A percentile compares a stretch with the other conserved stretches of the same genome.
phyloP scores from a whole-genome alignment of 2,329 filamentous ascomycete genomes.

The Colletotrichum phormii region DNA sequence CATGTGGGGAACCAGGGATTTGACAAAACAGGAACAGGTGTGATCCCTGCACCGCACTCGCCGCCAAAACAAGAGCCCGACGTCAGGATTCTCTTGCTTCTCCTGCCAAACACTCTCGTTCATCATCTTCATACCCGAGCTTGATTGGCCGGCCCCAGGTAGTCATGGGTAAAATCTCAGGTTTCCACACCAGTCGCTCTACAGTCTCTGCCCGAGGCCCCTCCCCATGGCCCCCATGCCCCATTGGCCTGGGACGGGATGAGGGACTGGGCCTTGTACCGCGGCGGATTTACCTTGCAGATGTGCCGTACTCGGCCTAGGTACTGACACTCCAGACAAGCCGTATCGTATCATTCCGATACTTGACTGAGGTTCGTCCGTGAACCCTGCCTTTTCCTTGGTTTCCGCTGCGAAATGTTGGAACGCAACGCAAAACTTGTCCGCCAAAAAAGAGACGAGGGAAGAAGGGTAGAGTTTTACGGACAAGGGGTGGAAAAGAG shows the following conservation, averaged over 20 bases:
- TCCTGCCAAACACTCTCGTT: slow-evolving; percentile 47
- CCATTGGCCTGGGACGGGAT: slow-evolving; percentile 27
- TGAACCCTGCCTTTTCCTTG: slow-evolving; percentile 34
- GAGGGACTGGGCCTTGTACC: slow-evolving; percentile 36
- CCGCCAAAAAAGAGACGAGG: slow-evolving; percentile 15
- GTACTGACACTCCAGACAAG: slow-evolving; percentile 37
- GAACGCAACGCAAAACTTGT: slow-evolving; percentile 25
- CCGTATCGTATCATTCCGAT: slow-evolving; percentile 39
- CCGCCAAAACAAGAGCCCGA: slow-evolving; percentile 42
- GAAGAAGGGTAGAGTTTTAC: not conserved
- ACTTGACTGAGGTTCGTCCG: slow-evolving; percentile 40
- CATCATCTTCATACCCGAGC: slow-evolving; percentile 44
- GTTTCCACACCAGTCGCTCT: slow-evolving; percentile 34
- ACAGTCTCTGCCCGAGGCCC: slow-evolving; percentile 34
- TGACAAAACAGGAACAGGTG: slow-evolving; percentile 42
- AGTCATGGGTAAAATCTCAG: slow-evolving; percentile 38
- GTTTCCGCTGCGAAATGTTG: slow-evolving; percentile 24
- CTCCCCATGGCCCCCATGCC: slow-evolving; percentile 33
- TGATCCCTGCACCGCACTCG: slow-evolving; percentile 37
- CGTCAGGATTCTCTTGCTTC: slow-evolving; percentile 44
- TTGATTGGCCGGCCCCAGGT: slow-evolving; percentile 41
- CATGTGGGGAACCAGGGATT: slow-evolving; percentile 41
- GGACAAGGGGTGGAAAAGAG: slow-evolving; percentile 1
- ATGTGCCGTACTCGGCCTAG: slow-evolving; percentile 35
- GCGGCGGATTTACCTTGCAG: slow-evolving; percentile 46